phyloP scores from a whole-genome alignment of 495 filamentous ascomycete species.

The Penicillium crystallinum region DNA sequence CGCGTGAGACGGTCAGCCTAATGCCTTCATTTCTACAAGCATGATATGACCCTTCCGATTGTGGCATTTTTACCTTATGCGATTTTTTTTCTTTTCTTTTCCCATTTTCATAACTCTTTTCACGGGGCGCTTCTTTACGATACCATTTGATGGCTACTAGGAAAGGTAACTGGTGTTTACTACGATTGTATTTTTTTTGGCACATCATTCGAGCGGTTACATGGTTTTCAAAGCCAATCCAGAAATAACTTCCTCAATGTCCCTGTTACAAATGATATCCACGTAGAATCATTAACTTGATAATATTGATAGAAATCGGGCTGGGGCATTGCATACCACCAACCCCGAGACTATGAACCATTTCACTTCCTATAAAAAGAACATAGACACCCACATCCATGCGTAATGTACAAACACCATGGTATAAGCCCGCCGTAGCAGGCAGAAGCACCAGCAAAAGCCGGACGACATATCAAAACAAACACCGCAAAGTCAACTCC shows the following conservation, averaged over 20 bases:
- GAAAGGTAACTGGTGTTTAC: constrained; percentile 13
- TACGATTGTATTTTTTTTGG: background rate
- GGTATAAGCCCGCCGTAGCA: constrained; percentile 13
- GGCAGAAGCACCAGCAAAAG: background rate
- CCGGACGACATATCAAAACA: background rate
- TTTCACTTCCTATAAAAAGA: constrained; percentile 10
- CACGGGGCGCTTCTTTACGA: constrained; percentile 21
- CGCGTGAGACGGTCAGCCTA: constrained; percentile 33
- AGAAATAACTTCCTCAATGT: background rate
- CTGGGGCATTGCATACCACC: background rate
- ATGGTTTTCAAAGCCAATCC: background rate
- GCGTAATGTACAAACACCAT: constrained; percentile 23
- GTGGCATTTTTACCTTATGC: constrained; percentile 2
- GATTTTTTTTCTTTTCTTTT: constrained; percentile 1
- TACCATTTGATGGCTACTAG: constrained; percentile 27
- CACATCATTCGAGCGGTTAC: background rate
- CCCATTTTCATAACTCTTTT: constrained; percentile 10
- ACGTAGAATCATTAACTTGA: background rate
- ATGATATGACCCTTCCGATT: constrained; percentile 5
- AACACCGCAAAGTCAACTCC: constrained; percentile 9
- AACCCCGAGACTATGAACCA: background rate
- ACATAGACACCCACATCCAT: constrained; percentile 14
- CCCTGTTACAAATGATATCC: background rate
- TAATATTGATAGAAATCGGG: background rate
- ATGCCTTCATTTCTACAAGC: constrained; percentile 5